Conservation (phyloP, 805 yeast genomes). For the Scheffersomyces stipitis region DNA sequence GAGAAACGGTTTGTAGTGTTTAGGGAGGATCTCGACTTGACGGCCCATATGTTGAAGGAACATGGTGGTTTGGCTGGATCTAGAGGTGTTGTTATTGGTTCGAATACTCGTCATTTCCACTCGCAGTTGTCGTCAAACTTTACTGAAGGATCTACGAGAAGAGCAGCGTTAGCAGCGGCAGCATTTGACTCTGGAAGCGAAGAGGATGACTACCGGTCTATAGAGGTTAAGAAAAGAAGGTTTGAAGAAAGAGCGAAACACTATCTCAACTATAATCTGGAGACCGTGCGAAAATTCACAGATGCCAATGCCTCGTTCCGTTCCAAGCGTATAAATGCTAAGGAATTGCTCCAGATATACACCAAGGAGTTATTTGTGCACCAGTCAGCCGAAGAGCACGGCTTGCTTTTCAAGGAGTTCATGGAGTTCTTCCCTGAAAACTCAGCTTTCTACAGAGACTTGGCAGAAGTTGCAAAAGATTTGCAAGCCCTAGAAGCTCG, state of each 20-base stretch:
- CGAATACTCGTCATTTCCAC: slow-evolving; percentile 43
- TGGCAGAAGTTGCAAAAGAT: slow-evolving; percentile 25
- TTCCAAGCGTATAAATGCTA: slow-evolving; percentile 46
- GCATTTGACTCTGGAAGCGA: slow-evolving; percentile 16
- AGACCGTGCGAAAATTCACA: slow-evolving; percentile 49
- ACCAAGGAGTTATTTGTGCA: slow-evolving; percentile 43
- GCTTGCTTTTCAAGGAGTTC: slow-evolving; percentile 58
- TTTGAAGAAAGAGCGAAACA: slow-evolving; percentile 85
- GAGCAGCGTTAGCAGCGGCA: slow-evolving; percentile 10
- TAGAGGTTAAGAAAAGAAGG: slow-evolving; percentile 55
- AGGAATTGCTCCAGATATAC: slow-evolving; percentile 48
- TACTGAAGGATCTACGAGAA: slow-evolving; percentile 17
- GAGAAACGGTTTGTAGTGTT: slow-evolving; percentile 93
- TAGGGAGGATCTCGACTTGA: slow-evolving; percentile 78
- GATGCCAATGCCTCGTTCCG: slow-evolving; percentile 49
- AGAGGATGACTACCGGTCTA: slow-evolving; percentile 37
- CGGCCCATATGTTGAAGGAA: slow-evolving; percentile 82
- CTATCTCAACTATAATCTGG: slow-evolving; percentile 57
- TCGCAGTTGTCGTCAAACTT: slow-evolving; percentile 64
- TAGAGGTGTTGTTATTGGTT: slow-evolving; percentile 41
- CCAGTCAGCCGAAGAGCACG: slow-evolving; percentile 47
- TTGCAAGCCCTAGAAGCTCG: slow-evolving; percentile 19
- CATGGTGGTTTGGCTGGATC: slow-evolving; percentile 63
- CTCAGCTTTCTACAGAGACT: slow-evolving; percentile 44
- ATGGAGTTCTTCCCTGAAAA: slow-evolving; percentile 52